phyloP scores from a whole-genome alignment of 139 green algal species.

The Coccomyxa sp. region DNA sequence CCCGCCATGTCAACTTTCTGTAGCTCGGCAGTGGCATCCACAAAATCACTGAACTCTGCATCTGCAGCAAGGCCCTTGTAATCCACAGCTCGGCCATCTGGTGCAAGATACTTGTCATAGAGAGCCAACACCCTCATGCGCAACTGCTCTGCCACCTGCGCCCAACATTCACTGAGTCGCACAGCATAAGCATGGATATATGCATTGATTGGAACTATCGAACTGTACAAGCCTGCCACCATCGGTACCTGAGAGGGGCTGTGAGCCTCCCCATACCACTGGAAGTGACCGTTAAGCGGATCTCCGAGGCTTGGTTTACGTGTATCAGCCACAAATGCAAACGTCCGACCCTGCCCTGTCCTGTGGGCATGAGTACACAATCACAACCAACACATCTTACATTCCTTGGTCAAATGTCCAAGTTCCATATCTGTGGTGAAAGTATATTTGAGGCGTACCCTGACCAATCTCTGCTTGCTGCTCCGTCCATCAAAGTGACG shows the following conservation, averaged over 20 bases:
- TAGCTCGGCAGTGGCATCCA: slow-evolving; percentile 69
- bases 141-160: slow-evolving; percentile 59
- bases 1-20: slow-evolving; percentile 53
- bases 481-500: not conserved
- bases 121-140: slow-evolving; percentile 61
- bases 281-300: slow-evolving; percentile 52
- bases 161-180: not conserved
- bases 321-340: slow-evolving; percentile 18
- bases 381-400: not conserved
- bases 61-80: slow-evolving; percentile 61
- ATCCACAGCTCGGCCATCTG: slow-evolving; percentile 56
- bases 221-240: not conserved
- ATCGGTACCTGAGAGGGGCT: not conserved
- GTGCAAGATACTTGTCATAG: slow-evolving; percentile 67
- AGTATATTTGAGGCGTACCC: not conserved
- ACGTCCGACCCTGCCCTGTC: not conserved
- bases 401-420: not conserved
- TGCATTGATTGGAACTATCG: not conserved
- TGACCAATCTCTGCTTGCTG: not conserved
- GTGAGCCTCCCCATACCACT: slow-evolving; percentile 48
- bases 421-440: not conserved
- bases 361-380: not conserved
- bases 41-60: slow-evolving; percentile 56
- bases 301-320: slow-evolving; percentile 22
- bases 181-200: not conserved